These are phyloP conservation scores for Rhodomyrtus tomentosa DNA, from an alignment of 345 rosid genomes.

Conservation along the genomic window DNA sequence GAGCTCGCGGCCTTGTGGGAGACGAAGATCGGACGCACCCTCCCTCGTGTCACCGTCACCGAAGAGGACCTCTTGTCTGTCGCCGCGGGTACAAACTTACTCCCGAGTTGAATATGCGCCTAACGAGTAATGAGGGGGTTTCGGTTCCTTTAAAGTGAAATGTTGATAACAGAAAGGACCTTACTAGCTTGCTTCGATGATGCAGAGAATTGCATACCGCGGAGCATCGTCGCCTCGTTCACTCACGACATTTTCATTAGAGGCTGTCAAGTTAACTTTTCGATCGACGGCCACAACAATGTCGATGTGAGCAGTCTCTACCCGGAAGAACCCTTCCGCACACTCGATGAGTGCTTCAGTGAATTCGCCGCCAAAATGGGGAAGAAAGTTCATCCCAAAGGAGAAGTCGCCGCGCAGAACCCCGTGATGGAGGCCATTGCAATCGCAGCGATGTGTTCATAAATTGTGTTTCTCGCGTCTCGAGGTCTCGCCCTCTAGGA, in stretches of 20 bases:
- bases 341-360: constrained; percentile 41
- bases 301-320: constrained; percentile 33
- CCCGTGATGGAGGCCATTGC: constrained; percentile 14
- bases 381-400: background rate
- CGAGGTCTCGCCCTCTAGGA: background rate
- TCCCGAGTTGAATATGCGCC: background rate
- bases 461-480: background rate
- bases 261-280: constrained; percentile 50
- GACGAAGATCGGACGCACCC: constrained; percentile 36
- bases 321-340: constrained; percentile 30
- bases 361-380: constrained; percentile 23
- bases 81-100: constrained; percentile 35
- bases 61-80: constrained; percentile 35
- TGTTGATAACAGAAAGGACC: background rate
- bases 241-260: constrained; percentile 67
- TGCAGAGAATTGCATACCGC: constrained; percentile 49
- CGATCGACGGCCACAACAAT: constrained; percentile 22
- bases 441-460: constrained; percentile 17
- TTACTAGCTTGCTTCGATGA: background rate
- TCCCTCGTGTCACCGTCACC: constrained; percentile 40
- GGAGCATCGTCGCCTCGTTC: constrained; percentile 56
- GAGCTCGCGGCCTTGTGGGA: constrained; percentile 72
- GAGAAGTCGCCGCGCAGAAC: background rate
- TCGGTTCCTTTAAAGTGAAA: background rate
- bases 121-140: background rate